Base-by-base conservation (phyloP, 1,284 basidiomycete genomes). In the Ganoderma lingzhi region DNA sequence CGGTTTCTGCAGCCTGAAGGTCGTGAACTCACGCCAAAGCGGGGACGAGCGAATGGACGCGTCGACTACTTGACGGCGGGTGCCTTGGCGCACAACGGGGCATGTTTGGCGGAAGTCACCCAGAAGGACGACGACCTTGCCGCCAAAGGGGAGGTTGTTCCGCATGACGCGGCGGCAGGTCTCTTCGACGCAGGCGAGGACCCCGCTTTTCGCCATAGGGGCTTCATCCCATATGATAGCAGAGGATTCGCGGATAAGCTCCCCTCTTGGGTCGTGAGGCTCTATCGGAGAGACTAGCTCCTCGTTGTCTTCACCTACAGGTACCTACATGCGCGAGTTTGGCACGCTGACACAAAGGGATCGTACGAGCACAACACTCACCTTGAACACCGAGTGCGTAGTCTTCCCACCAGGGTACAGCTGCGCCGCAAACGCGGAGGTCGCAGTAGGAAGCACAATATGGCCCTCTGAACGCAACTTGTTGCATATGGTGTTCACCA, bases 51-150 rank as follows among this genome's bases (percentile, higher is more conserved):
- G 78, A 53, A 84, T 82, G 2, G 81, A 84, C 2, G 82, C 80
- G 42, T 78, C 72, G 1, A 83, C 69, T 14, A 81, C 72, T 39
- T 81, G 74, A 0, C 71, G 65, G 39, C 76, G 74, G 0, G 77
- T 75, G 3, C 80, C 82, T 1, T 74, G 39, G 1, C 71, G 70
- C 5, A 84, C 73, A 17, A 84, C 80, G 8, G 82, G 83, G 53
- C 79, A 80, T 2, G 80, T 82, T 68, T 83, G 83, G 0, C 80
- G 72, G 69, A 84, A 84, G 67, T 84, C 82, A 0, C 83, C 83
- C 0, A 81, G 72, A 0, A 81, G 73, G 12, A 83, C 68, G 19
- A 84, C 62, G 6, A 78, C 67, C 65, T 82, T 84, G 0, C 81
- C 81, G 6, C 82, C 81, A 71, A 84, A 84, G 0, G 80, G 80